Percentiles rank a stretch among this genome's conserved stretches.
Evolutionary conservation across 345 rosid genomes (phyloP).

Genomic region (Hibiscus mutabilis): DNA sequence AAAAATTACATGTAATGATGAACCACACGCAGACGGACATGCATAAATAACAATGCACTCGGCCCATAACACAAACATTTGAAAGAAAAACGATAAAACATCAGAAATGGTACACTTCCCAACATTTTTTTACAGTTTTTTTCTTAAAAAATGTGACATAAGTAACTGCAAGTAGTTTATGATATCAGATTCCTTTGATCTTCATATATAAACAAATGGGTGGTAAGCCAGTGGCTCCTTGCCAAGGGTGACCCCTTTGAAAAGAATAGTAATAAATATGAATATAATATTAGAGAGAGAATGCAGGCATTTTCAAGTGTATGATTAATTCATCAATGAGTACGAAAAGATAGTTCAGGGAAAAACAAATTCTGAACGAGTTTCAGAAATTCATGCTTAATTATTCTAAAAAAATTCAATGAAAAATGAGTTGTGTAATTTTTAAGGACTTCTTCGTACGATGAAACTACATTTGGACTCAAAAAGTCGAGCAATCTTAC

Average conservation of each 20-base stretch:
- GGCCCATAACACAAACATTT: not conserved
- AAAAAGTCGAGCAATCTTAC: not conserved
- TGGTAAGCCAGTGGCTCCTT: not conserved
- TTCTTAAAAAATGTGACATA: not conserved
- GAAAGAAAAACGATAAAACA: not conserved
- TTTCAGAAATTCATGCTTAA: not conserved
- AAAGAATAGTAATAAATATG: not conserved
- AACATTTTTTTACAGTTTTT: not conserved
- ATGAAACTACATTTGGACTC: not conserved
- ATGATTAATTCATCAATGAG: not conserved
- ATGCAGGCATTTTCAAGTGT: not conserved
- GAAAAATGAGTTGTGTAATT: not conserved
- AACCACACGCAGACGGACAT: conserved; percentile 1
- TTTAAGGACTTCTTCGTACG: not conserved
- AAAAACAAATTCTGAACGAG: not conserved
- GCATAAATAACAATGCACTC: conserved; percentile 2
- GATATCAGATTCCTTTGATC: not conserved
- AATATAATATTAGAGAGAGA: not conserved
- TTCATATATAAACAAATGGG: not conserved
- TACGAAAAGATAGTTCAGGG: not conserved
- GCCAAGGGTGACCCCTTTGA: not conserved
- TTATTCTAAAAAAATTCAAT: not conserved
- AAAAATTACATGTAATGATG: conserved; percentile 1
- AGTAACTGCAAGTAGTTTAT: not conserved
- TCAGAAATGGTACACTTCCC: not conserved